A percentile compares a stretch with the other conserved stretches of the same genome.
Evolutionary conservation across 1,284 basidiomycete species (phyloP).

Genomic region (Leccinum subrobustum): DNA sequence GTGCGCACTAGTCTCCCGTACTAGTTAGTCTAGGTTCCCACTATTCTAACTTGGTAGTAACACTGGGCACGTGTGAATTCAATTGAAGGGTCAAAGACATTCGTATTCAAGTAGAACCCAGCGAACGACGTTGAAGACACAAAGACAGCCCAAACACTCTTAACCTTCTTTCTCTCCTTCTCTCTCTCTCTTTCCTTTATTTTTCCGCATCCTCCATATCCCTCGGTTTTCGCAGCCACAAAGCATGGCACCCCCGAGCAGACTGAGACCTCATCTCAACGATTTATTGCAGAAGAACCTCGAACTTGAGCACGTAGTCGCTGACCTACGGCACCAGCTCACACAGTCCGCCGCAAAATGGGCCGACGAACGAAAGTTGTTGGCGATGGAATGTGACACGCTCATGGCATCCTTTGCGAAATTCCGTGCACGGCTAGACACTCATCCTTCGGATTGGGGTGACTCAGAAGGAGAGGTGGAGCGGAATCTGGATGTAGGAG

Average conservation of each 20-base stretch:
- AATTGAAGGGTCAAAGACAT: neutral
- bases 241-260: constrained; percentile 27
- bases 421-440: constrained; percentile 28
- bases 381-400: constrained; percentile 22
- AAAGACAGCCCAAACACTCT: neutral
- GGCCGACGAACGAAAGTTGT: constrained; percentile 30
- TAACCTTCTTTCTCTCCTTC: neutral
- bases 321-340: constrained; percentile 31
- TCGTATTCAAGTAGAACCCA: neutral
- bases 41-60: too few relatives aligned
- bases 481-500: constrained; percentile 19
- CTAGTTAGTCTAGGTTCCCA: too few relatives aligned
- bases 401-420: constrained; percentile 35
- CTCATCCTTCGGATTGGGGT: constrained; percentile 21
- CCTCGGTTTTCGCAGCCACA: neutral
- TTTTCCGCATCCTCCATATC: neutral
- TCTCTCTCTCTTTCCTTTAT: neutral
- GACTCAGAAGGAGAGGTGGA: constrained; percentile 30
- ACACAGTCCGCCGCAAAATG: constrained; percentile 32
- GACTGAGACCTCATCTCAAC: constrained; percentile 28
- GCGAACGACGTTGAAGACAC: neutral
- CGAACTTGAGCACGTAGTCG: constrained; percentile 30
- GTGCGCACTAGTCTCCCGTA: too few relatives aligned
- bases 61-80: neutral
- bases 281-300: constrained; percentile 31